Evolutionary conservation across 108 stramenopile species (phyloP).

Genomic region (Nitzschia sp.): DNA sequence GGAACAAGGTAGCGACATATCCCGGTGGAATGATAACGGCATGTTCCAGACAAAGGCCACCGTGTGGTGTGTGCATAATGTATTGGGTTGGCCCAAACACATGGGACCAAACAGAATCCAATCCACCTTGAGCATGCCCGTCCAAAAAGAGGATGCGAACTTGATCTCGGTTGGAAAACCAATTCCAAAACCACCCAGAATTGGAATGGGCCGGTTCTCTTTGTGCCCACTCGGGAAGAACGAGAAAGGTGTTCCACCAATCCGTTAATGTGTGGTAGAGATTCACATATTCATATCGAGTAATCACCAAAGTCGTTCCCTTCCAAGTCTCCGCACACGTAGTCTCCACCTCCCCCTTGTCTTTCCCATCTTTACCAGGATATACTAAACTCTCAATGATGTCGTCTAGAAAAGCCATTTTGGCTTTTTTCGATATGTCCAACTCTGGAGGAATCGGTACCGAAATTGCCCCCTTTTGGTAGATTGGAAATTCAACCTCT

Average conservation of each 20-base stretch:
- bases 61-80: constrained; percentile 22
- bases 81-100: constrained; percentile 31
- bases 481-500: constrained; percentile 25
- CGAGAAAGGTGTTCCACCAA: constrained; percentile 47
- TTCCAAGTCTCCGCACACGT: constrained; percentile 17
- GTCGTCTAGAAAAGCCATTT: constrained; percentile 23
- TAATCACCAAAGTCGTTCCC: constrained; percentile 42
- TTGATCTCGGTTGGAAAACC: neutral
- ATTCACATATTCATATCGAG: constrained; percentile 53
- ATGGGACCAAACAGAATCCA: constrained; percentile 41
- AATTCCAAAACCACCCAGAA: neutral
- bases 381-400: constrained; percentile 26
- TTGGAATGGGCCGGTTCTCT: neutral
- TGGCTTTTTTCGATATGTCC: constrained; percentile 5
- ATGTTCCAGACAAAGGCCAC: constrained; percentile 39
- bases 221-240: neutral
- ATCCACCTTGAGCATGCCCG: constrained; percentile 38
- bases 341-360: constrained; percentile 8
- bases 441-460: constrained; percentile 8
- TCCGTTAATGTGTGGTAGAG: constrained; percentile 44
- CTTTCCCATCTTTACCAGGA: constrained; percentile 7
- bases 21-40: constrained; percentile 47
- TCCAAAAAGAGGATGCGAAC: constrained; percentile 46
- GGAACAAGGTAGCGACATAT: constrained; percentile 25
- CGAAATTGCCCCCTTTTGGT: constrained; percentile 32